These are phyloP conservation scores for Agarophyton chilense DNA, from an alignment of 23 red algal genomes.

Conservation along the genomic window DNA sequence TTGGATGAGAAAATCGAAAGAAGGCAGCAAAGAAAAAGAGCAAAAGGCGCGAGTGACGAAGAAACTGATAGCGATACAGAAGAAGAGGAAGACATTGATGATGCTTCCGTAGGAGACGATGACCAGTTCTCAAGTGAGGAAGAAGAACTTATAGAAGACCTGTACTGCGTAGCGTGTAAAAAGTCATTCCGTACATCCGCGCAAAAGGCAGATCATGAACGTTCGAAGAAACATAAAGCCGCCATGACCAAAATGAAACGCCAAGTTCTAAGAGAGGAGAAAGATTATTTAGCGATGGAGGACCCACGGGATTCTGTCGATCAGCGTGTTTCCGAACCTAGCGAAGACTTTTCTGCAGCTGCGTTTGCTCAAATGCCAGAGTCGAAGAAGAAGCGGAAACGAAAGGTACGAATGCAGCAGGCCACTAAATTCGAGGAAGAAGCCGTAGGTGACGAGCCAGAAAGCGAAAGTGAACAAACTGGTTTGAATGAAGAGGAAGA, in stretches of 20 bases:
- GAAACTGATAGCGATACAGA: conserved; percentile 29
- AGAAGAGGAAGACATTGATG: background rate
- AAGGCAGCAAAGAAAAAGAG: background rate
- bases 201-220: conserved; percentile 84
- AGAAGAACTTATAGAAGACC: conserved; percentile 12
- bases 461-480: background rate
- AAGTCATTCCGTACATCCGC: conserved; percentile 77
- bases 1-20: conserved; percentile 64
- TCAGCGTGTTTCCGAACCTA: conserved; percentile 3
- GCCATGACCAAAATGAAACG: conserved; percentile 39
- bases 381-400: conserved; percentile 56
- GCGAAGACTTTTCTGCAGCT: background rate
- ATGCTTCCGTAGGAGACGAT: conserved; percentile 10
- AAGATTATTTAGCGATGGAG: conserved; percentile 6
- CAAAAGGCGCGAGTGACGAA: background rate
- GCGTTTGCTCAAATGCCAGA: background rate
- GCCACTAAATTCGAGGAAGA: background rate
- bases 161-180: conserved; percentile 80
- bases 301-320: background rate
- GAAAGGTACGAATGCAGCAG: background rate
- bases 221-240: conserved; percentile 85
- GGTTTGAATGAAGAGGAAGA: background rate
- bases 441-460: background rate
- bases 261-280: conserved; percentile 54
- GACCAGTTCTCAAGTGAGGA: background rate